Evolutionary conservation across 169 alveolate species (phyloP).

Genomic region (Plasmodium sp.): DNA sequence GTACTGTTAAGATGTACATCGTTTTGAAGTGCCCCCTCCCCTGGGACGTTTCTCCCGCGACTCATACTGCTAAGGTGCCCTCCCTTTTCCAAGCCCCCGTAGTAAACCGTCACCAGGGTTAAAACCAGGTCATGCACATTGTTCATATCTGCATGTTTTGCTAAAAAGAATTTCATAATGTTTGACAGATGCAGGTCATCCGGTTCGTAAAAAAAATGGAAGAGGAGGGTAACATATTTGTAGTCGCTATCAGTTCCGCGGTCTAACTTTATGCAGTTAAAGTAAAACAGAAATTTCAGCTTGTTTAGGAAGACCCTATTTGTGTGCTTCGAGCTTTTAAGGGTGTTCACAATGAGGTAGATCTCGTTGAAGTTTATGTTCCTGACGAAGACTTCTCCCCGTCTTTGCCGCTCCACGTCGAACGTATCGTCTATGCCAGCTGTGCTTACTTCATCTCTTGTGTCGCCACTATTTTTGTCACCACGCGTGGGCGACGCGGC

Average conservation of each 20-base stretch:
- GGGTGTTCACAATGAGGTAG: slow-evolving; percentile 16
- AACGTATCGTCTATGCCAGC: neutral
- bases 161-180: slow-evolving; percentile 18
- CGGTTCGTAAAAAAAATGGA: slow-evolving; percentile 17
- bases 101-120: slow-evolving; percentile 26
- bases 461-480: neutral
- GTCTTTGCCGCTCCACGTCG: neutral
- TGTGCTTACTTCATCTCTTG: neutral
- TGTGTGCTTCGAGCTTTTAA: neutral
- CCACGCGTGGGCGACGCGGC: neutral
- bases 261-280: slow-evolving; percentile 43
- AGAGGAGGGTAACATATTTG: slow-evolving; percentile 37
- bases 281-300: slow-evolving; percentile 41
- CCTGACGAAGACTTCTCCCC: neutral
- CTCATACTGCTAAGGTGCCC: neutral
- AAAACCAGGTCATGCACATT: slow-evolving; percentile 40
- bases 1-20: neutral
- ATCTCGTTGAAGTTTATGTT: slow-evolving; percentile 45
- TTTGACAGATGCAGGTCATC: slow-evolving; percentile 1
- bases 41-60: neutral
- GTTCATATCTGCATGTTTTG: neutral
- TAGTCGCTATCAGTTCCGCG: slow-evolving; percentile 24
- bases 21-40: neutral
- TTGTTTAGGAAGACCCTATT: slow-evolving; percentile 21
- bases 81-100: neutral